These are phyloP conservation scores for Nicotiana rustica DNA, from an alignment of 305 asterid species.

Conservation along the genomic window DNA sequence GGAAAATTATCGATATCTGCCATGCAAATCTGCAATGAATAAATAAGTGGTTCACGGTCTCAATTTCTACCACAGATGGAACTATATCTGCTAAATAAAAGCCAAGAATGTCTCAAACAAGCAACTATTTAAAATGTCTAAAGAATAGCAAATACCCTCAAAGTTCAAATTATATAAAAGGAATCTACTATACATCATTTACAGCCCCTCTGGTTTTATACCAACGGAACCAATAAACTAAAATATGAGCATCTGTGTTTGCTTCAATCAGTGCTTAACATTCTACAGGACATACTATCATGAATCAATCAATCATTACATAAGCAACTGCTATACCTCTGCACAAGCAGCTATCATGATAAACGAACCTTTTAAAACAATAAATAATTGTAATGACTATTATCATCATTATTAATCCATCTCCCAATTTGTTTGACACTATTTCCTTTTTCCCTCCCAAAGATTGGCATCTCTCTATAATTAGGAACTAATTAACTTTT, in stretches of 20 bases:
- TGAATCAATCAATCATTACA: constrained; percentile 26
- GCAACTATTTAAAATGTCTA: constrained; percentile 1
- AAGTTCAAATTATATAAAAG: neutral
- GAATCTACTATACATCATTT: neutral
- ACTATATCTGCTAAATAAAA: constrained; percentile 9
- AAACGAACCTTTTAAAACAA: constrained; percentile 24
- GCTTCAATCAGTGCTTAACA: neutral
- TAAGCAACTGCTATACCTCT: constrained; percentile 5
- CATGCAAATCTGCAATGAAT: too few relatives aligned
- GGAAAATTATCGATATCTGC: too few relatives aligned
- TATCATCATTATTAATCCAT: neutral
- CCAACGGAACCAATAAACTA: neutral
- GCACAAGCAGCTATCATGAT: constrained; percentile 24
- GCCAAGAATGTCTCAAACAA: neutral
- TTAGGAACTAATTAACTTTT: neutral
- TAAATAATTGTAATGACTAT: neutral
- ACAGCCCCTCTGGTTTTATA: neutral
- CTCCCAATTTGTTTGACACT: constrained; percentile 1
- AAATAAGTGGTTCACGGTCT: too few relatives aligned
- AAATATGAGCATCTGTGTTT: neutral
- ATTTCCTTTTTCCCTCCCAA: neutral
- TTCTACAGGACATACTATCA: constrained; percentile 15
- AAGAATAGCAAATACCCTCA: constrained; percentile 19
- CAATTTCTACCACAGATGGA: too few relatives aligned
- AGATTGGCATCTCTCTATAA: constrained; percentile 3